A percentile compares a stretch with the other conserved stretches of the same genome.
phyloP scores from a whole-genome alignment of 75 land plant species.

The Pinus taeda region DNA sequence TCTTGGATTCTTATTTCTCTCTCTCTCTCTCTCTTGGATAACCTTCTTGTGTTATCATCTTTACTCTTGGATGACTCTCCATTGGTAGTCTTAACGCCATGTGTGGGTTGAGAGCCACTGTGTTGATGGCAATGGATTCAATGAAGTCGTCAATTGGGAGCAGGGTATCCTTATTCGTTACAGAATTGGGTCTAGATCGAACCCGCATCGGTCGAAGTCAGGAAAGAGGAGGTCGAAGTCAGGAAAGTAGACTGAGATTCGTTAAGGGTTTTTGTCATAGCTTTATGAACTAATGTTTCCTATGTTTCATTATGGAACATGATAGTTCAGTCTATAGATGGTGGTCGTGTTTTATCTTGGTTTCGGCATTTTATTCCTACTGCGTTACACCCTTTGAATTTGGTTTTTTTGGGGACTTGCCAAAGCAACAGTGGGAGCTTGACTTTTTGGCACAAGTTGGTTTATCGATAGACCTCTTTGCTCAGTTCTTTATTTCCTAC shows the following conservation, averaged over 20 bases:
- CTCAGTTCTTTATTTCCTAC: conserved; percentile 64
- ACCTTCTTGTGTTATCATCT: too few species aligned
- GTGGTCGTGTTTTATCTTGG: conserved; percentile 59
- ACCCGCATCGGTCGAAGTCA: too few species aligned
- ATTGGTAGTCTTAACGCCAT: too few species aligned
- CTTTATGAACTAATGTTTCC: background rate
- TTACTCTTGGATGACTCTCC: too few species aligned
- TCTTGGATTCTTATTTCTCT: too few species aligned
- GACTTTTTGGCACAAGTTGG: conserved; percentile 65
- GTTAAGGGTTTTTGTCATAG: background rate
- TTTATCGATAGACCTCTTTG: conserved; percentile 55
- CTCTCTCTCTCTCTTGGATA: too few species aligned
- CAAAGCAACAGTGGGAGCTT: conserved; percentile 40
- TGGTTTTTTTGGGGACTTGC: conserved; percentile 74
- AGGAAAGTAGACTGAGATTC: background rate
- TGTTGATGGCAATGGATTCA: too few species aligned
- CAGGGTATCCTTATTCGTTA: background rate
- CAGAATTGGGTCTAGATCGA: conserved; percentile 2
- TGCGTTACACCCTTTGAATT: conserved; percentile 81
- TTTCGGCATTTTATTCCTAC: conserved; percentile 74
- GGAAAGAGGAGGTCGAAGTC: background rate
- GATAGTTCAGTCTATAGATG: conserved; percentile 28
- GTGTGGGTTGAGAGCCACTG: too few species aligned
- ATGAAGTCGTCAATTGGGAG: background rate
- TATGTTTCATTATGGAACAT: background rate